phyloP scores from a whole-genome alignment of 2,329 filamentous ascomycete species.

The Arthrobotrys entomopaga region DNA sequence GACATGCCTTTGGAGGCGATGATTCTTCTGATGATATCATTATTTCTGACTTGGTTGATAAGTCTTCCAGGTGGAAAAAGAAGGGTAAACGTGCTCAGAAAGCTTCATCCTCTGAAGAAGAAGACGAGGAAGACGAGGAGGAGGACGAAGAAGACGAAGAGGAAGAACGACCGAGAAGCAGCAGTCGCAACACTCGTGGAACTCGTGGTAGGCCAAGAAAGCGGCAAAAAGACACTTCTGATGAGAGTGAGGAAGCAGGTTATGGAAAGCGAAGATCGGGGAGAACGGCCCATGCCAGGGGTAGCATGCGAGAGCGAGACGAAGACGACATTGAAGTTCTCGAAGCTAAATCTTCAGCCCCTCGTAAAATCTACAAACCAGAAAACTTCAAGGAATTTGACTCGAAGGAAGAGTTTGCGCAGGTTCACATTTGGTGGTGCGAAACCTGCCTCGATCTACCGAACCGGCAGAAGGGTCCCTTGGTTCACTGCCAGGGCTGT shows the following conservation, averaged over 20 bases:
- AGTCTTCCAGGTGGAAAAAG: conserved; percentile 30
- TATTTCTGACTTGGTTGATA: conserved; percentile 34
- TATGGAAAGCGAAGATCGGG: conserved; percentile 59
- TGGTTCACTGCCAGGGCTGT: conserved; percentile 93
- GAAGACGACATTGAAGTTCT: conserved; percentile 64
- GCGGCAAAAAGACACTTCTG: neutral
- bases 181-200: too few species aligned
- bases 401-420: conserved; percentile 73
- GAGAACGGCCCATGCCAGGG: conserved; percentile 59
- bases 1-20: neutral
- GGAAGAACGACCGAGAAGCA: conserved; percentile 1
- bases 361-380: conserved; percentile 57
- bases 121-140: neutral
- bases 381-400: conserved; percentile 64
- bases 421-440: conserved; percentile 76
- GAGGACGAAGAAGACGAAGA: neutral
- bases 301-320: conserved; percentile 64
- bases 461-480: conserved; percentile 70
- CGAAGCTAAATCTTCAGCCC: conserved; percentile 60
- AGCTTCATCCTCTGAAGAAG: neutral
- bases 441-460: conserved; percentile 73
- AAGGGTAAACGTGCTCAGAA: neutral
- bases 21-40: conserved; percentile 48
- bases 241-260: conserved; percentile 2
- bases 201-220: conserved; percentile 17